These are phyloP conservation scores for Aspergillus quadricinctus DNA, from an alignment of 2,329 filamentous ascomycete species.

Conservation along the genomic window DNA sequence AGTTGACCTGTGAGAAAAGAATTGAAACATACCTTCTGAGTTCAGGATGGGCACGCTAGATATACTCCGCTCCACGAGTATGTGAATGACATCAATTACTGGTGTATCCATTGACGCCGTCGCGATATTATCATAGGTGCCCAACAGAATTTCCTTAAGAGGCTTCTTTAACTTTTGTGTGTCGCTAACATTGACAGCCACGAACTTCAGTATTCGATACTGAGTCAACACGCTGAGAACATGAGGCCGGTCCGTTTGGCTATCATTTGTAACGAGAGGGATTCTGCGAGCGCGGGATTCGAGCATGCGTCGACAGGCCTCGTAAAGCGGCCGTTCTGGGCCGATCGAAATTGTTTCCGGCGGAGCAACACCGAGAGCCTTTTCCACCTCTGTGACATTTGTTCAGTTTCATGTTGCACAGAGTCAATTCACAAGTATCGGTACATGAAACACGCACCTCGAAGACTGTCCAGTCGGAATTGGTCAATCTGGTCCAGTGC, in stretches of 20 bases:
- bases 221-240: conserved; percentile 97
- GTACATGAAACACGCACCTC: conserved; percentile 56
- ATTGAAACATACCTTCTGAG: conserved; percentile 50
- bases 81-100: conserved; percentile 90
- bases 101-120: conserved; percentile 85
- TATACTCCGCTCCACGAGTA: conserved; percentile 89
- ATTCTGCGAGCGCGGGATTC: conserved; percentile 90
- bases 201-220: conserved; percentile 97
- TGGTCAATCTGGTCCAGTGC: conserved; percentile 86
- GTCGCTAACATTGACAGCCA: conserved; percentile 88
- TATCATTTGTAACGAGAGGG: conserved; percentile 86
- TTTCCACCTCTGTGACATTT: conserved; percentile 75
- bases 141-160: conserved; percentile 75
- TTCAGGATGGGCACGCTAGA: conserved; percentile 93
- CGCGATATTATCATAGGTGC: conserved; percentile 74
- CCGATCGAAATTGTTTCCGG: conserved; percentile 96
- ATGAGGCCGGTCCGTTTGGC: conserved; percentile 86
- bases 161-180: conserved; percentile 86
- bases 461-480: conserved; percentile 84
- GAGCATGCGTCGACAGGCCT: conserved; percentile 91
- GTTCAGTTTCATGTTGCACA: conserved; percentile 3
- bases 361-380: conserved; percentile 81
- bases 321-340: conserved; percentile 83
- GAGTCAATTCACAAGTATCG: background rate
- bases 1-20: background rate